These are phyloP conservation scores for Blastocystis sp. DNA, from an alignment of 352 stramenopile genomes.

Conservation along the genomic window DNA sequence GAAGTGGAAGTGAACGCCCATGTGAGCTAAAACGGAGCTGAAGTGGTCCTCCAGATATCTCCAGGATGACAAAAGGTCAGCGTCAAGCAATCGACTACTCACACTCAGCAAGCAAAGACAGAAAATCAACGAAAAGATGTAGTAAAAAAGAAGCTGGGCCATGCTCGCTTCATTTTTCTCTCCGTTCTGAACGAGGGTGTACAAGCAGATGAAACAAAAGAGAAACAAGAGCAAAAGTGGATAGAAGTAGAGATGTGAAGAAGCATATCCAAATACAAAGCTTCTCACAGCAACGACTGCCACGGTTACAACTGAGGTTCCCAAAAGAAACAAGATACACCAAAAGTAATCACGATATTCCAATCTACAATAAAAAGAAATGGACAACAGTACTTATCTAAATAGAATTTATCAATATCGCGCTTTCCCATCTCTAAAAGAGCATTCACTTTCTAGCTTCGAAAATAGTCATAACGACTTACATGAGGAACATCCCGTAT, in stretches of 20 bases:
- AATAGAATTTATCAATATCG: constrained; percentile 1
- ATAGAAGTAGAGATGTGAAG: constrained; percentile 29
- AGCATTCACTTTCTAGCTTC: constrained; percentile 35
- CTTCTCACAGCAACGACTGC: not conserved
- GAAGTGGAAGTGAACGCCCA: not conserved
- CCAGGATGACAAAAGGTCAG: not conserved
- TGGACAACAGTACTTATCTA: not conserved
- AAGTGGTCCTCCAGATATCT: not conserved
- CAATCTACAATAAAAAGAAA: not conserved
- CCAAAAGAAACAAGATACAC: not conserved
- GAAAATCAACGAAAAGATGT: constrained; percentile 10
- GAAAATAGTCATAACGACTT: not conserved
- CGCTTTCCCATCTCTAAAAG: constrained; percentile 21
- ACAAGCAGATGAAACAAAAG: not conserved
- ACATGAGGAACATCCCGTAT: constrained; percentile 24
- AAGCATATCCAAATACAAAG: constrained; percentile 15
- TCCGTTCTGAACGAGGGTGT: not conserved
- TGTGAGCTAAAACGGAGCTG: not conserved
- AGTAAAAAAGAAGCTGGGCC: constrained; percentile 24
- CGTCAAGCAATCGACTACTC: not conserved
- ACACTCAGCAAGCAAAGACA: constrained; percentile 17
- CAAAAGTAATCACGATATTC: constrained; percentile 11
- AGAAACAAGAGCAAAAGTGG: not conserved
- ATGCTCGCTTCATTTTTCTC: not conserved
- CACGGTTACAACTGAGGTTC: constrained; percentile 18